Percentiles rank a stretch among this genome's conserved stretches.
Conservation (phyloP, 192 early-diverging fungal genomes). For the Polychytrium aggregatum region DNA sequence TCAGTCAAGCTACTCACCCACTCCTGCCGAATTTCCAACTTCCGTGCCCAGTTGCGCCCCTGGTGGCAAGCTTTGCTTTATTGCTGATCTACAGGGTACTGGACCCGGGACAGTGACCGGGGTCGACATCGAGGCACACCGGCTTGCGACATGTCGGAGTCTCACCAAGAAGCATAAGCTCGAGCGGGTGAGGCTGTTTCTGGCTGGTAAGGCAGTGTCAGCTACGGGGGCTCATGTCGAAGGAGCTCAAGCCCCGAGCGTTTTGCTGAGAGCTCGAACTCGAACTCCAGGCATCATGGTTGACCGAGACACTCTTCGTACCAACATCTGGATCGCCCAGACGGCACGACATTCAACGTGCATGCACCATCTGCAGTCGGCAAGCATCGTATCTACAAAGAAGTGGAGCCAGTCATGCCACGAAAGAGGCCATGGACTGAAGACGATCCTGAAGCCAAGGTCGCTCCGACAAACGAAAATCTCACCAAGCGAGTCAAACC, state of each 20-base stretch:
- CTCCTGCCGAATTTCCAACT: no score
- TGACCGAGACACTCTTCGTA: not conserved
- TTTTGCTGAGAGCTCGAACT: no score
- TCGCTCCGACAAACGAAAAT: not conserved
- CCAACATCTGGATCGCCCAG: slow-evolving; percentile 11
- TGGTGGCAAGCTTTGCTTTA: slow-evolving; percentile 77
- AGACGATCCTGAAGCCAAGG: not conserved
- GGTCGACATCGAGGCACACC: slow-evolving; percentile 68
- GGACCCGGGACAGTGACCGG: slow-evolving; percentile 73
- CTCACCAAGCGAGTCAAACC: slow-evolving; percentile 33
- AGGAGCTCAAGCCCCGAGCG: no score
- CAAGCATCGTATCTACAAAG: not conserved
- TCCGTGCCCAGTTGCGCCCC: slow-evolving; percentile 60
- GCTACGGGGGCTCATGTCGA: no score
- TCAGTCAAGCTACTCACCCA: no score
- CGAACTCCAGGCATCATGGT: no score
- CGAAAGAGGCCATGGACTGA: slow-evolving; percentile 1
- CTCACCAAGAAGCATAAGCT: slow-evolving; percentile 61
- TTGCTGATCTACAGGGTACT: slow-evolving; percentile 51
- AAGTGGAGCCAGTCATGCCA: slow-evolving; percentile 9
- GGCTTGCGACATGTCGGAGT: slow-evolving; percentile 63
- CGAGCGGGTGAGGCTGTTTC: slow-evolving; percentile 52
- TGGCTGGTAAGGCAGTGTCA: slow-evolving; percentile 19
- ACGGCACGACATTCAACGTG: slow-evolving; percentile 71
- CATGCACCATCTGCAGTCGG: slow-evolving; percentile 46